Evolutionary conservation across 2,329 filamentous ascomycete species (phyloP).

Genomic region (Pyrenochaeta sp.): DNA sequence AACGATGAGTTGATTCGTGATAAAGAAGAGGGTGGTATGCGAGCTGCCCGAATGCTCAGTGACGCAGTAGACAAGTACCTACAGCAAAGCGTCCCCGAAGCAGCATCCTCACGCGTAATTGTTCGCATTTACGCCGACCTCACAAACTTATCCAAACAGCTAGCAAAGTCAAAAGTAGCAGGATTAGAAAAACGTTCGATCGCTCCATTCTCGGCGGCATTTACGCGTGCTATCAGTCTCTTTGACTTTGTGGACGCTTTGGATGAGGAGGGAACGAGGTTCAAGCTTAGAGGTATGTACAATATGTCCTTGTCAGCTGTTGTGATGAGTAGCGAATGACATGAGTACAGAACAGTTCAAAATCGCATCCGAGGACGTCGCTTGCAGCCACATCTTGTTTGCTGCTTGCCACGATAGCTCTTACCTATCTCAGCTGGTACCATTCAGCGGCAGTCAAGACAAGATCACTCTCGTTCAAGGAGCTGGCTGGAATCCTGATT

Average conservation of each 20-base stretch:
- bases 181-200: constrained; percentile 66
- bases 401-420: constrained; percentile 69
- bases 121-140: constrained; percentile 66
- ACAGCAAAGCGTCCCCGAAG: constrained; percentile 32
- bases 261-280: constrained; percentile 66
- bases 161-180: constrained; percentile 59
- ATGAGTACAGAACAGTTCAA: constrained; percentile 46
- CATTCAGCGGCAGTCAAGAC: constrained; percentile 59
- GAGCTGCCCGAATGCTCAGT: constrained; percentile 63
- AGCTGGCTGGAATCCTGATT: constrained; percentile 63
- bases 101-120: constrained; percentile 63
- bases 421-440: constrained; percentile 65
- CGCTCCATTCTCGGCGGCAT: constrained; percentile 64
- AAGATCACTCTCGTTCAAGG: constrained; percentile 65
- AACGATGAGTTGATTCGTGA: constrained; percentile 59
- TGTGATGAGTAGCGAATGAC: not conserved
- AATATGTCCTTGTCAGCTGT: not conserved
- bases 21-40: constrained; percentile 63
- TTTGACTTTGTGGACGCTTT: constrained; percentile 71
- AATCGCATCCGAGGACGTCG: constrained; percentile 65
- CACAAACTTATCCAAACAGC: constrained; percentile 60
- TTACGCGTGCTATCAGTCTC: constrained; percentile 65
- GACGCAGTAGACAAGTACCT: constrained; percentile 57
- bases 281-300: constrained; percentile 64
- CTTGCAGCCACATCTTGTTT: constrained; percentile 72